A percentile compares a stretch with the other conserved stretches of the same genome.
These are phyloP conservation scores for Kuraishia piskuri DNA, from an alignment of 805 yeast species.

Conservation along the genomic window DNA sequence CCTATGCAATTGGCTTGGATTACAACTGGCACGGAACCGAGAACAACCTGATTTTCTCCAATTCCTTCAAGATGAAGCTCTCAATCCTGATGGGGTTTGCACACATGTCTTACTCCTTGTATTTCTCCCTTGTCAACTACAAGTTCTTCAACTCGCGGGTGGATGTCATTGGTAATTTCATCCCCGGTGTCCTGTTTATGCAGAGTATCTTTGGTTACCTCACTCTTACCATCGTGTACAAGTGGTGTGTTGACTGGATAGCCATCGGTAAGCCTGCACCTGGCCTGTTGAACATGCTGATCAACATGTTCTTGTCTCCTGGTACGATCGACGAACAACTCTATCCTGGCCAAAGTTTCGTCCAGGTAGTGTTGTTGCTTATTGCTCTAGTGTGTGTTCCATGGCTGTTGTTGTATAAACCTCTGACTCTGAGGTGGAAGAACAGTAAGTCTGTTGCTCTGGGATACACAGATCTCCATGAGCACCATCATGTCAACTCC, in stretches of 20 bases:
- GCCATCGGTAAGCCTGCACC: slow-evolving; percentile 76
- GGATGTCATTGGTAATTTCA: slow-evolving; percentile 86
- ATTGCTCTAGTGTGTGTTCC: slow-evolving; percentile 90
- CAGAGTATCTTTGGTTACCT: slow-evolving; percentile 94
- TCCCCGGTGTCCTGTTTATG: slow-evolving; percentile 93
- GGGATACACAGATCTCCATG: slow-evolving; percentile 44
- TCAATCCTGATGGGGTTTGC: slow-evolving; percentile 89
- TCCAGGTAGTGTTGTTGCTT: slow-evolving; percentile 65
- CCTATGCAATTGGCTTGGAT: slow-evolving; percentile 82
- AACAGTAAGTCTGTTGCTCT: slow-evolving; percentile 42
- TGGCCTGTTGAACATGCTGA: slow-evolving; percentile 87
- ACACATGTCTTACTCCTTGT: slow-evolving; percentile 88
- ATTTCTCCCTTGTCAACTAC: slow-evolving; percentile 80
- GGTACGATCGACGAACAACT: slow-evolving; percentile 78
- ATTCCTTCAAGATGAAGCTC: slow-evolving; percentile 95
- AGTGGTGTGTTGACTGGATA: slow-evolving; percentile 93
- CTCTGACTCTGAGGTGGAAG: slow-evolving; percentile 41
- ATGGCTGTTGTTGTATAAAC: slow-evolving; percentile 80
- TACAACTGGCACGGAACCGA: slow-evolving; percentile 98
- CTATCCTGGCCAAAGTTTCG: slow-evolving; percentile 67
- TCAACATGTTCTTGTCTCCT: slow-evolving; percentile 91
- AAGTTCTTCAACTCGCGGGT: slow-evolving; percentile 57
- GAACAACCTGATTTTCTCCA: slow-evolving; percentile 79
- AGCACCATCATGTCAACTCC: slow-evolving; percentile 23
- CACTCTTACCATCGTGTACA: slow-evolving; percentile 77